Evolutionary conservation across 2,329 filamentous ascomycete genomes (phyloP).

Genomic region (Penicillium sumatraense): DNA sequence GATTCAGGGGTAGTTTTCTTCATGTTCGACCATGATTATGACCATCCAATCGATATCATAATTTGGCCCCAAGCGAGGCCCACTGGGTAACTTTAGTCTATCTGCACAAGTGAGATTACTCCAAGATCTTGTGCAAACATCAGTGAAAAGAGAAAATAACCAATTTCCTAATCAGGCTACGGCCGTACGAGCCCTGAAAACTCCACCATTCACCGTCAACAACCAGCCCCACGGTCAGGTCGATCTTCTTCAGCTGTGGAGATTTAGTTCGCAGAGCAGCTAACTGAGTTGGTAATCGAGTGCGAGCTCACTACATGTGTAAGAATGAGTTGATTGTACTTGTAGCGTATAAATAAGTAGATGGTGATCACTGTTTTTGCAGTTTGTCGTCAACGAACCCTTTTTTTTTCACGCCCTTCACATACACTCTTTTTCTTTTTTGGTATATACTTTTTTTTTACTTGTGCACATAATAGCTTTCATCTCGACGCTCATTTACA

Average conservation of each 20-base stretch:
- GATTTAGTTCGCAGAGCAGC: background rate
- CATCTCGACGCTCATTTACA: background rate
- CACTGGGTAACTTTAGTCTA: background rate
- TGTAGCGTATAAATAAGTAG: background rate
- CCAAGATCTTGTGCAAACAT: background rate
- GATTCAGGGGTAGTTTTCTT: background rate
- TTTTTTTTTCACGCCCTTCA: background rate
- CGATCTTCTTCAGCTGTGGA: conserved; percentile 5
- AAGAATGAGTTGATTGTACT: background rate
- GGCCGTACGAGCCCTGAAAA: background rate
- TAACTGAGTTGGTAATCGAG: background rate
- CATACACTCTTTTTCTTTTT: background rate
- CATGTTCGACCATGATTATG: background rate
- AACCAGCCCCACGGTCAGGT: background rate
- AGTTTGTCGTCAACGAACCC: background rate
- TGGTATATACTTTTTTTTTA: background rate
- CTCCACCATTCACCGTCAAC: background rate
- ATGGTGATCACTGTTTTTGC: background rate
- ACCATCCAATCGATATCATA: background rate
- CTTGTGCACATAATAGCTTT: background rate
- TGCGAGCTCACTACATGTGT: background rate
- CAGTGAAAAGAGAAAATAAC: background rate
- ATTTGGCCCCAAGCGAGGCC: background rate
- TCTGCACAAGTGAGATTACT: background rate
- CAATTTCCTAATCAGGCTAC: conserved; percentile 29